phyloP scores from a whole-genome alignment of 495 filamentous ascomycete species.

The Hypoxylon rickii region DNA sequence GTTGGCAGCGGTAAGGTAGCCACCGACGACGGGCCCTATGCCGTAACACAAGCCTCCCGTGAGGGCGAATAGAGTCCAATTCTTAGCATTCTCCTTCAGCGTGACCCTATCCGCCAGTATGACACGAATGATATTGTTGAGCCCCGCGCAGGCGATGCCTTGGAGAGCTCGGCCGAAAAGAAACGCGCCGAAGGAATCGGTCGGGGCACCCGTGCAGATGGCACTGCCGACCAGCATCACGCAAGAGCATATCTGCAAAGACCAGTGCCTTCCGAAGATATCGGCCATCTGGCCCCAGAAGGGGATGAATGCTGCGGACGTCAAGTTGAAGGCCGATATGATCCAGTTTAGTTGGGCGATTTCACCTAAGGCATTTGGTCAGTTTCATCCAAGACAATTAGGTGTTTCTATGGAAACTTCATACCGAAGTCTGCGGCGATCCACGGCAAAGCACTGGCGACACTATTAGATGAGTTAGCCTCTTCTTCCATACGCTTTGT shows the following conservation, averaged over 20 bases:
- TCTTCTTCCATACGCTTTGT: neutral
- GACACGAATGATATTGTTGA: slow-evolving; percentile 57
- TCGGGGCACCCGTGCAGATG: slow-evolving; percentile 57
- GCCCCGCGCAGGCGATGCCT: slow-evolving; percentile 58
- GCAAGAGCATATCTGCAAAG: slow-evolving; percentile 52
- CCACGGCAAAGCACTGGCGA: slow-evolving; percentile 61
- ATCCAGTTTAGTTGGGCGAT: slow-evolving; percentile 66
- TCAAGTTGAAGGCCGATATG: slow-evolving; percentile 64
- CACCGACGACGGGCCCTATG: slow-evolving; percentile 60
- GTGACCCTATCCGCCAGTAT: slow-evolving; percentile 62
- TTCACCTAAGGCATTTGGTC: slow-evolving; percentile 43
- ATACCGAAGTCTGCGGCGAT: slow-evolving; percentile 64
- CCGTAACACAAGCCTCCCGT: slow-evolving; percentile 56
- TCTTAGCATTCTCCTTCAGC: slow-evolving; percentile 60
- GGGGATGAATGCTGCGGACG: slow-evolving; percentile 65
- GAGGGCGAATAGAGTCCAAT: slow-evolving; percentile 60
- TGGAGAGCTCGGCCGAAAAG: slow-evolving; percentile 63
- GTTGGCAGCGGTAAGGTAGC: slow-evolving; percentile 44
- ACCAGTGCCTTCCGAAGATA: slow-evolving; percentile 59
- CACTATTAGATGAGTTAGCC: slow-evolving; percentile 19
- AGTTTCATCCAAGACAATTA: slow-evolving; percentile 1
- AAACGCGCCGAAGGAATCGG: slow-evolving; percentile 55
- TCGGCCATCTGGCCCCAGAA: slow-evolving; percentile 63
- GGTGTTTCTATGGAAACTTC: slow-evolving; percentile 9
- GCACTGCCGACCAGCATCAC: slow-evolving; percentile 57